Base-by-base conservation (phyloP, 2,329 filamentous ascomycete species). In the Pseudogymnoascus sp. region DNA sequence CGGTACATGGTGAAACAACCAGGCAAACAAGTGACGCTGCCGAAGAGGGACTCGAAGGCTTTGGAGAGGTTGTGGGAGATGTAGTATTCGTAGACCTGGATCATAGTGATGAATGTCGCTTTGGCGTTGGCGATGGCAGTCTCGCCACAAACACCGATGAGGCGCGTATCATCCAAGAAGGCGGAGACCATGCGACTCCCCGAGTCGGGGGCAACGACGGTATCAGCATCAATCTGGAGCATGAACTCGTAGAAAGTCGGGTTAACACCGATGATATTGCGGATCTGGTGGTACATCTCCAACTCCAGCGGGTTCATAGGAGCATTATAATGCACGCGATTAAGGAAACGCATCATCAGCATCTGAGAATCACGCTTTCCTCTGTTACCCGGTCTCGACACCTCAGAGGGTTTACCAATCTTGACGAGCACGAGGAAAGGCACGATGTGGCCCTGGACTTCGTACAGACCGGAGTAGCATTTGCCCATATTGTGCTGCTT, bases 401-500 rank as follows among this genome's bases (percentile, higher is more conserved):
- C 87, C 74, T 91, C 88, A n/a, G 87, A 88, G 18, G 87, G 87
- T 75, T 89, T 90, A 79, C 95, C 95, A 69, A 97, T 86, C 82
- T 99, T 99, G 77, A 97, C 93, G 53, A 99, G 82, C 61, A 99
- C 95, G 75, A 99, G 75, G 84, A 96, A 99, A 21, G 95, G 95
- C 53, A 99, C 95, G 69, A 99, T 97, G 74, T 99, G 93, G 67
- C 95, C 95, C 73, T 97, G 91, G 5, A 97, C 93, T 77, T 99
- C 95, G 75, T 99, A 99, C 4, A 99, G 82, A 72, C 95, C 95
- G 18, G 95, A 97, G 78, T 99, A 99, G 68, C 97, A 87, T 77
- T 99, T 99, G 76, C 90, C 95, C 93, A 97, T 97, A 77, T 99
- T 99, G 81, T 97, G 95, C 76, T 97, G 95, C 79, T 96, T 96